phyloP scores from a whole-genome alignment of 495 filamentous ascomycete species.

The Neurospora sp. region DNA sequence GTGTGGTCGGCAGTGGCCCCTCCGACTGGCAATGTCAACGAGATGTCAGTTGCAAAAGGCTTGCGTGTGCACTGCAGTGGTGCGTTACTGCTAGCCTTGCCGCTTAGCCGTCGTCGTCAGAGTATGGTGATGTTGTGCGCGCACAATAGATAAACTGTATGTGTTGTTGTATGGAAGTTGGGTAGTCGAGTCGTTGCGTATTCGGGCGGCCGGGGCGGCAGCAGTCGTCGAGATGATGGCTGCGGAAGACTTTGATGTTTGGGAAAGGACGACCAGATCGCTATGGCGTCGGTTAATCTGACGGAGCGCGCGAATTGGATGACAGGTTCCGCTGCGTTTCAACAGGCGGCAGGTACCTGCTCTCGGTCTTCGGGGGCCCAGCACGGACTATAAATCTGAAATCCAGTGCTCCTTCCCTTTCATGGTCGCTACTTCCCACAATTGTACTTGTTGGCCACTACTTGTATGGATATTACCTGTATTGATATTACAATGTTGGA shows the following conservation, averaged over 20 bases:
- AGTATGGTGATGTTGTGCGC: neutral
- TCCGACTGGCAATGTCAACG: neutral
- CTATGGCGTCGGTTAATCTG: conserved; percentile 20
- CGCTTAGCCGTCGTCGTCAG: neutral
- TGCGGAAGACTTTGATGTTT: conserved; percentile 10
- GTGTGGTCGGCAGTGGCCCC: neutral
- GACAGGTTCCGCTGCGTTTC: neutral
- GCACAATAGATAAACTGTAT: neutral
- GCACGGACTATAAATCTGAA: neutral
- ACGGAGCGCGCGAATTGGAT: conserved; percentile 17
- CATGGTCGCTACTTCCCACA: neutral
- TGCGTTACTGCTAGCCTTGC: neutral
- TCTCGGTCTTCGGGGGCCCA: neutral
- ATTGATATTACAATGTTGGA: neutral
- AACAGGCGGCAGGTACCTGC: neutral
- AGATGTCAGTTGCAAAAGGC: conserved; percentile 1
- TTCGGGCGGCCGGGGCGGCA: neutral
- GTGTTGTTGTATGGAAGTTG: neutral
- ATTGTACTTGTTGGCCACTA: neutral
- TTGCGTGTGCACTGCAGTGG: neutral
- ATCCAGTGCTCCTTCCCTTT: neutral
- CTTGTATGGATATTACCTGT: neutral
- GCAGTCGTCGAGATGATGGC: neutral
- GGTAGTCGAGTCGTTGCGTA: conserved; percentile 1
- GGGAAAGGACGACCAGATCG: conserved; percentile 6